Percentiles rank a stretch among this genome's conserved stretches.
Evolutionary conservation across 208 protist genomes (phyloP).

Genomic region (Strigomonas culicis): DNA sequence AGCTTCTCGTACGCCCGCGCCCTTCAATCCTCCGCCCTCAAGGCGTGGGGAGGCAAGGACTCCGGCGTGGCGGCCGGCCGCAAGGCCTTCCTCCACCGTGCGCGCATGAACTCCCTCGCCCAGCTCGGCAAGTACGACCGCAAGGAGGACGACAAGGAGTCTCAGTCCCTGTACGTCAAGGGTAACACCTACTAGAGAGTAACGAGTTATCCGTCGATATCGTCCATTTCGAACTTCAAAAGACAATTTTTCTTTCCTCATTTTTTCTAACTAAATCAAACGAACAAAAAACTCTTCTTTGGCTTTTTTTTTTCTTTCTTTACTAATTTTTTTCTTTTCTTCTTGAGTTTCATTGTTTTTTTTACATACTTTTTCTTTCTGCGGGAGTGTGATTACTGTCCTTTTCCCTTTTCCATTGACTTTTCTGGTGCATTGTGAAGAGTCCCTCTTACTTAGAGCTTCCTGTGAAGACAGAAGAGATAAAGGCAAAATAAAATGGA

Average conservation of each 20-base stretch:
- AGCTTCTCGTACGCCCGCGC: slow-evolving; percentile 96
- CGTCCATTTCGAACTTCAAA: neutral
- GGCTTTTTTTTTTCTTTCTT: slow-evolving; percentile 5
- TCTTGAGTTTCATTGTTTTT: slow-evolving; percentile 8
- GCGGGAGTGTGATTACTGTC: neutral
- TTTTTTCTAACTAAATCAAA: neutral
- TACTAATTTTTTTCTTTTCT: neutral
- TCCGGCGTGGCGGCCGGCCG: slow-evolving; percentile 69
- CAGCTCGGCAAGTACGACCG: slow-evolving; percentile 78
- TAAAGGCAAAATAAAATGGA: no score
- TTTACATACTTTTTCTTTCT: neutral
- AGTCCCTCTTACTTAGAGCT: no score
- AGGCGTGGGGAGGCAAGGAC: slow-evolving; percentile 92
- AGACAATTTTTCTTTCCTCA: no score
- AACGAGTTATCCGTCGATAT: neutral
- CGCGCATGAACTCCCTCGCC: slow-evolving; percentile 78
- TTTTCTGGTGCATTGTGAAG: neutral
- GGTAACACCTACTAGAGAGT: slow-evolving; percentile 75
- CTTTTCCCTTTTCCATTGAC: slow-evolving; percentile 10
- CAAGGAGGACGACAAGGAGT: slow-evolving; percentile 61
- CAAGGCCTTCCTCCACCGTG: slow-evolving; percentile 75
- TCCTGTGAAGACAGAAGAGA: no score
- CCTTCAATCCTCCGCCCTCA: slow-evolving; percentile 90
- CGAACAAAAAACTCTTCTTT: slow-evolving; percentile 12
- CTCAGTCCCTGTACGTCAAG: slow-evolving; percentile 85